Evolutionary conservation across 805 yeast genomes (phyloP), one percentile per base, ranked within the genome.

Genomic region (Priceomyces fermenticarens): DNA sequence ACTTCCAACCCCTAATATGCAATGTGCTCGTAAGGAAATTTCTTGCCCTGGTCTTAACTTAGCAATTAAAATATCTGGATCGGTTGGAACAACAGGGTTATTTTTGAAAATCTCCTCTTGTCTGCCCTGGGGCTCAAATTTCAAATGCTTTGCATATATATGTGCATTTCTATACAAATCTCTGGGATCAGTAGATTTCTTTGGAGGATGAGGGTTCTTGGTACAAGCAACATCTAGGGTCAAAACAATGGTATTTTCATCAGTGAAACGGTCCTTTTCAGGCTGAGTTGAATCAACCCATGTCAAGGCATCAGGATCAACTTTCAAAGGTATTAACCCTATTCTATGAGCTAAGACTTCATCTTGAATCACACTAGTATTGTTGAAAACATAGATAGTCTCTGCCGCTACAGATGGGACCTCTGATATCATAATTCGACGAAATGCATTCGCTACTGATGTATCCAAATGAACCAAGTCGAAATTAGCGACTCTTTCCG

Each of bases 21-120:
- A 93, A 67, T 89, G 96, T 42, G 85, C 95, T 57, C 89, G 76
- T 49, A 93, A 73, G 20, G 91, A 78, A 48, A 93, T 90, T 66
- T 93, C 98, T 69, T 93, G 99, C 36, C 97, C 97, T 5, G 98
- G 98, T 55, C 99, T 80, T 56, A 93, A 73, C 67, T 93, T 93
- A 39, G 96, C 97, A 40, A 93, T 65, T 48, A 93, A 67, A 51
- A 93, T 87, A 61, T 93, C 85, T 29, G 97, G 96, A 65, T 90
- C 93, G 43, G 85, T 75, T 15, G 96, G 85, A 8, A 70, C 82
- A 30, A 84, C 87, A 1, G 90, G 88, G 38, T 62, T 64, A 41
- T 74, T 71, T 48, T 83, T 80, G 65, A 86, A 88, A 30, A 71
- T 63, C 52, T 85, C 91, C 12, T 70, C 65, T 66, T 93, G 99